These are phyloP conservation scores for Mangifera indica DNA, from an alignment of 345 rosid genomes.

Conservation along the genomic window DNA sequence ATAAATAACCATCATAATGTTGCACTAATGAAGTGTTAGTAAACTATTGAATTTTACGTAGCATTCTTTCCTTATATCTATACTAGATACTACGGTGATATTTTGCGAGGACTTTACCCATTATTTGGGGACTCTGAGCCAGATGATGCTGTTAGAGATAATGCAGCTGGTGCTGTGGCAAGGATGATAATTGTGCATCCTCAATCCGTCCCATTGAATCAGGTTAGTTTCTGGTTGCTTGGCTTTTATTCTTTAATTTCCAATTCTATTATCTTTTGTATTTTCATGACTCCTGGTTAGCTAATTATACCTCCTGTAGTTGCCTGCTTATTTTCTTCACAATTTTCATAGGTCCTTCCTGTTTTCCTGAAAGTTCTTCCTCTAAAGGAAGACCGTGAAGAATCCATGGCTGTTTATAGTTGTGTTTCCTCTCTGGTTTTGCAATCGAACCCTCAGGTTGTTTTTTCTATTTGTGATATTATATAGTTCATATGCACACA, in stretches of 20 bases:
- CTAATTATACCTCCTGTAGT: not conserved
- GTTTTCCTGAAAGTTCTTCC: constrained; percentile 89
- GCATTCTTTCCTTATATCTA: constrained; percentile 41
- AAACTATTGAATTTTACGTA: constrained; percentile 17
- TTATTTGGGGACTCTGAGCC: constrained; percentile 94
- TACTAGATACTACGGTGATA: constrained; percentile 71
- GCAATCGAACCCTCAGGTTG: constrained; percentile 83
- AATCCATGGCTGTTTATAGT: constrained; percentile 81
- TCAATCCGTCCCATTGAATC: constrained; percentile 79
- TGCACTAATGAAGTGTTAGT: constrained; percentile 8
- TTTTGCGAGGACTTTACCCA: constrained; percentile 68
- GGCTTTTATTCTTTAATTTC: not conserved
- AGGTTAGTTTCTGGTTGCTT: constrained; percentile 44
- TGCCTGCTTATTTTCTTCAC: constrained; percentile 15
- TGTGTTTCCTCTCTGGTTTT: constrained; percentile 79
- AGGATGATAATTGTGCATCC: constrained; percentile 96
- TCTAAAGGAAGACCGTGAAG: constrained; percentile 89
- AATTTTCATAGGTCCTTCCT: constrained; percentile 73
- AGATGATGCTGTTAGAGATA: constrained; percentile 92
- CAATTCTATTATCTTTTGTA: not conserved
- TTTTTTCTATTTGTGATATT: not conserved
- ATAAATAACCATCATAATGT: not conserved
- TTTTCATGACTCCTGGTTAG: not conserved
- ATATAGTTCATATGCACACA: not conserved
- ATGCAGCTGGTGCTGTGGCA: constrained; percentile 98